Conservation (phyloP, 148 eudicot genomes). For the Amaranthus hypochondriacus region DNA sequence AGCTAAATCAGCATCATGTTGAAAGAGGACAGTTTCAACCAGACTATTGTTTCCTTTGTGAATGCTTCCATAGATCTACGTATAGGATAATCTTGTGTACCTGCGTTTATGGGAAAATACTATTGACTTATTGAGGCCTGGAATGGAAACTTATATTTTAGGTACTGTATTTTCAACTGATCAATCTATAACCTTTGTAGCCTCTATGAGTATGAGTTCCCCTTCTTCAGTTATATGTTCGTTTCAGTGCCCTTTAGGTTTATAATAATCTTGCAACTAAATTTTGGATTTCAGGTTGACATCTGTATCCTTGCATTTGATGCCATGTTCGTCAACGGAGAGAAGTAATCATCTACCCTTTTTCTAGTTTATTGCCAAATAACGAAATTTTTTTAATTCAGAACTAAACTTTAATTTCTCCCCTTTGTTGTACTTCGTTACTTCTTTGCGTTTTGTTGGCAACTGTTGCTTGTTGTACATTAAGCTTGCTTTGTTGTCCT, state of each 20-base stretch:
- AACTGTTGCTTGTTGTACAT: not conserved
- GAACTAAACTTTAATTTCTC: not conserved
- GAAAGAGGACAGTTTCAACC: not conserved
- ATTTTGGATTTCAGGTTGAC: conserved; percentile 64
- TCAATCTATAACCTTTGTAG: too few species aligned
- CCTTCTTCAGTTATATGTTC: not conserved
- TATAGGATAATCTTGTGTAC: not conserved
- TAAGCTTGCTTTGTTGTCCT: not conserved
- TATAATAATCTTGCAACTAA: conserved; percentile 11
- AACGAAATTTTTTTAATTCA: not conserved
- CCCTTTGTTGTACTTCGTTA: not conserved
- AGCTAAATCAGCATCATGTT: not conserved
- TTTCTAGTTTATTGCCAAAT: conserved; percentile 7
- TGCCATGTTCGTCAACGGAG: conserved; percentile 84
- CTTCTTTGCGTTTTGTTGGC: not conserved
- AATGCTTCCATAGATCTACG: not conserved
- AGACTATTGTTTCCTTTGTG: too few species aligned
- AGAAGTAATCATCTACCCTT: conserved; percentile 63
- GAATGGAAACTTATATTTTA: not conserved
- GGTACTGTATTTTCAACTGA: too few species aligned
- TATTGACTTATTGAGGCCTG: not conserved
- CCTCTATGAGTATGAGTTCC: too few species aligned
- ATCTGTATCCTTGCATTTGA: conserved; percentile 79
- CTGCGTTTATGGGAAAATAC: not conserved
- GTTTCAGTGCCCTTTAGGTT: not conserved